These are phyloP conservation scores for Aureobasidium namibiae DNA, from an alignment of 2,329 filamentous ascomycete genomes.

Conservation along the genomic window DNA sequence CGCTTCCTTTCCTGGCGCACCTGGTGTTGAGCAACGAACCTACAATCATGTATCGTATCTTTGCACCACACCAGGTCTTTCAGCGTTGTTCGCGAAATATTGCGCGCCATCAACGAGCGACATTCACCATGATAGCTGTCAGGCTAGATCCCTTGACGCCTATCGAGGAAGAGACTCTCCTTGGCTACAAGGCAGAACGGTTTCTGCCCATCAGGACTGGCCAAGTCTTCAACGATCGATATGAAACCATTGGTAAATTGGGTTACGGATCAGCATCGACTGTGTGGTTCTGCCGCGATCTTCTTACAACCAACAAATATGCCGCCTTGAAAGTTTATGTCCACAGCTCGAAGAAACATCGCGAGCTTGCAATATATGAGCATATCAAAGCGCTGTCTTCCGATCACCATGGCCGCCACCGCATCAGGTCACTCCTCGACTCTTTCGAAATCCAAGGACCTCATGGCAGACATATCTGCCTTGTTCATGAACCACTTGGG, in stretches of 20 bases:
- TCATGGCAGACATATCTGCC: slow-evolving; percentile 29
- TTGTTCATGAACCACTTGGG: slow-evolving; percentile 29
- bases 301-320: slow-evolving; percentile 21
- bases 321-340: slow-evolving; percentile 30
- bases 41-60: not conserved
- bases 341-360: slow-evolving; percentile 22
- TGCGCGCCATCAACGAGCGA: not conserved
- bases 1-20: not conserved
- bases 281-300: slow-evolving; percentile 36
- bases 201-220: slow-evolving; percentile 33
- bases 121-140: not conserved
- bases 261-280: slow-evolving; percentile 36
- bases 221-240: slow-evolving; percentile 26
- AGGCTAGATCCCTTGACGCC: not conserved
- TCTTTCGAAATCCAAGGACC: slow-evolving; percentile 27
- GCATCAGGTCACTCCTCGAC: slow-evolving; percentile 30
- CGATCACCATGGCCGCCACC: slow-evolving; percentile 23
- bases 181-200: slow-evolving; percentile 22
- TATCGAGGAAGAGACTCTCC: slow-evolving; percentile 24
- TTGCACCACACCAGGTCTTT: not conserved
- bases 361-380: slow-evolving; percentile 26
- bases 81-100: not conserved
- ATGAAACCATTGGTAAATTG: slow-evolving; percentile 35
- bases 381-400: slow-evolving; percentile 20
- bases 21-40: not conserved